A percentile compares a stretch with the other conserved stretches of the same genome.
phyloP scores from a whole-genome alignment of 768 basidiomycete species.

The Xerocomus brunneocitrinus region DNA sequence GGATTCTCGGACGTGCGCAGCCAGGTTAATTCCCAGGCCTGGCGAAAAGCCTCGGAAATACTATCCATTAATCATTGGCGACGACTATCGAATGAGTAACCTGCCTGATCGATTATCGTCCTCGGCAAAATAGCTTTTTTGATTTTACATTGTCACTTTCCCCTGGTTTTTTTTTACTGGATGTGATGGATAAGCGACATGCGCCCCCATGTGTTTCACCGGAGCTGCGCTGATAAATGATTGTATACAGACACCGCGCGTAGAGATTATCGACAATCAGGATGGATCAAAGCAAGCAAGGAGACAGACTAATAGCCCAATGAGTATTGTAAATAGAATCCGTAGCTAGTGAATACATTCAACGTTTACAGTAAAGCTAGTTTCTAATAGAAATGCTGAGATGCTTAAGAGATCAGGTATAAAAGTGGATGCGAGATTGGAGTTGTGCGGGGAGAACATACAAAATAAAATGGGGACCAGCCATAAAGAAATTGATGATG shows the following conservation, averaged over 20 bases:
- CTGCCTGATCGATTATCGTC: neutral
- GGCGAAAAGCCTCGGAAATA: neutral
- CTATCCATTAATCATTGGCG: neutral
- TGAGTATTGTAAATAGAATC: constrained; percentile 20
- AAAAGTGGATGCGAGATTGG: constrained; percentile 13
- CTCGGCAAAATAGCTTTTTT: neutral
- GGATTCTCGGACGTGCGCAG: neutral
- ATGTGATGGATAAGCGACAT: neutral
- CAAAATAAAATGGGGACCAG: constrained; percentile 16
- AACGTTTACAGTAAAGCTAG: constrained; percentile 21
- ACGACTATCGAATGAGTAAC: neutral
- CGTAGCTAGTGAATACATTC: constrained; percentile 22
- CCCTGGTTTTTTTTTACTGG: neutral
- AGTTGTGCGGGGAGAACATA: constrained; percentile 4
- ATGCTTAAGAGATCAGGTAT: constrained; percentile 22
- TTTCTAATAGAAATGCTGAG: constrained; percentile 26
- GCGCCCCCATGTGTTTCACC: neutral
- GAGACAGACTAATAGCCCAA: constrained; percentile 11
- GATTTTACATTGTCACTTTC: neutral
- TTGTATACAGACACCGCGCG: neutral
- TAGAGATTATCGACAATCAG: neutral
- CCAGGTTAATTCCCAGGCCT: neutral
- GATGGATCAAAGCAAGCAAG: neutral
- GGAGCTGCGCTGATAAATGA: neutral
- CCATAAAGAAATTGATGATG: constrained; percentile 10